phyloP scores from a whole-genome alignment of 164 flowering plant genomes.

The Dillenia suffruticosa region DNA sequence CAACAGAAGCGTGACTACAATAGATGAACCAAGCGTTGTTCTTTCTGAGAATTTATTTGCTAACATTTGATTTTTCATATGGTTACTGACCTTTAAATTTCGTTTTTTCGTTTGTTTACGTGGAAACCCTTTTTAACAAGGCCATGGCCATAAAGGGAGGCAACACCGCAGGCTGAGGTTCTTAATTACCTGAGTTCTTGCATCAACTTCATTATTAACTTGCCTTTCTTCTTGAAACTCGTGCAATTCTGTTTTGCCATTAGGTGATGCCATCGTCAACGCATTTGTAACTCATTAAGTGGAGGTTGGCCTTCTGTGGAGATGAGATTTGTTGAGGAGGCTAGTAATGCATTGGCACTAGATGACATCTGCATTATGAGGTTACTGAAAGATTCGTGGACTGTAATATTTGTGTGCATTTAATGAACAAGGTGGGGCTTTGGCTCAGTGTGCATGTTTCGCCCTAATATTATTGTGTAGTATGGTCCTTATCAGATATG shows the following conservation, averaged over 20 bases:
- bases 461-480: no score
- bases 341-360: conserved; percentile 98
- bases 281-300: conserved; percentile 96
- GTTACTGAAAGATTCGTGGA: conserved; percentile 28
- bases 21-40: no score
- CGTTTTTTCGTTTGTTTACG: conserved; percentile 50
- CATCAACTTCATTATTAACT: background rate
- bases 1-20: no score
- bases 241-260: conserved; percentile 1
- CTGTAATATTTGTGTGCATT: no score
- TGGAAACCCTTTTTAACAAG: conserved; percentile 90
- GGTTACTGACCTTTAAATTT: no score
- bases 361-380: conserved; percentile 97
- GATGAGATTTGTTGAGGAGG: conserved; percentile 99
- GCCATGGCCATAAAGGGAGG: conserved; percentile 97
- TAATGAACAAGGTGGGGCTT: no score
- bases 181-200: no score
- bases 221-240: background rate
- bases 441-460: no score
- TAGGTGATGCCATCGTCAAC: conserved; percentile 98
- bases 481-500: no score
- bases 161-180: conserved; percentile 98
- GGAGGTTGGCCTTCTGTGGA: conserved; percentile 98
- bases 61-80: background rate
- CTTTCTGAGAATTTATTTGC: background rate